Conservation (phyloP, 176 grass and related monocot species). For the Triticum turgidum region DNA sequence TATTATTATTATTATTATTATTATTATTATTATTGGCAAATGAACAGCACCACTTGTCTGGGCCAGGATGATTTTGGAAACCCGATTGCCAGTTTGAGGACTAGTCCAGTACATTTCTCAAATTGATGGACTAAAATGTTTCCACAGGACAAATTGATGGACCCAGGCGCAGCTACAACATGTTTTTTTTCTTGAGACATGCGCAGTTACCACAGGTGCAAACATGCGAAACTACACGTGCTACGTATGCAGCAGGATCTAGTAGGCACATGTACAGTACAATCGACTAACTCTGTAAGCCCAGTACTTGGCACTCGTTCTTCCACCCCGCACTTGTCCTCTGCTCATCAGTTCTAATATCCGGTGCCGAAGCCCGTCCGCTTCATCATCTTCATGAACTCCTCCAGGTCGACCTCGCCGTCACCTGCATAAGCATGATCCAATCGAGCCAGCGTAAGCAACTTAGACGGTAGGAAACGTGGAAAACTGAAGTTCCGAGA, state of each 20-base stretch:
- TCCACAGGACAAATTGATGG: no score
- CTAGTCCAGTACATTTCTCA: no score
- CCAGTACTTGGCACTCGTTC: no score
- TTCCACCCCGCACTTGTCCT: not conserved
- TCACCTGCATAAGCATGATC: conserved; percentile 51
- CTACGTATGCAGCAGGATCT: not conserved
- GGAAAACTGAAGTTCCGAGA: not conserved
- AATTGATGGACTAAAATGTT: no score
- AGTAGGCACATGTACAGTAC: not conserved
- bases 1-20: no score
- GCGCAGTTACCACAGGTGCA: not conserved
- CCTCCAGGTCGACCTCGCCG: conserved; percentile 70
- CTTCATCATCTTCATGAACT: conserved; percentile 81
- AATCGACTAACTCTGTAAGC: not conserved
- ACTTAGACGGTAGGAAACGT: not conserved
- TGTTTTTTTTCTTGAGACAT: no score
- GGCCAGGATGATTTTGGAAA: no score
- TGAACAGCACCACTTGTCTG: no score
- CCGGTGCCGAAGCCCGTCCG: conserved; percentile 44
- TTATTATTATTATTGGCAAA: no score
- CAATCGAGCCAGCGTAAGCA: no score
- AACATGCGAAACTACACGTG: not conserved
- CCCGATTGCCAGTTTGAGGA: no score
- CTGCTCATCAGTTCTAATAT: not conserved
- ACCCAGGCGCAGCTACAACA: no score